Conservation (phyloP, 352 stramenopile species). For the Phytophthora sp. region DNA sequence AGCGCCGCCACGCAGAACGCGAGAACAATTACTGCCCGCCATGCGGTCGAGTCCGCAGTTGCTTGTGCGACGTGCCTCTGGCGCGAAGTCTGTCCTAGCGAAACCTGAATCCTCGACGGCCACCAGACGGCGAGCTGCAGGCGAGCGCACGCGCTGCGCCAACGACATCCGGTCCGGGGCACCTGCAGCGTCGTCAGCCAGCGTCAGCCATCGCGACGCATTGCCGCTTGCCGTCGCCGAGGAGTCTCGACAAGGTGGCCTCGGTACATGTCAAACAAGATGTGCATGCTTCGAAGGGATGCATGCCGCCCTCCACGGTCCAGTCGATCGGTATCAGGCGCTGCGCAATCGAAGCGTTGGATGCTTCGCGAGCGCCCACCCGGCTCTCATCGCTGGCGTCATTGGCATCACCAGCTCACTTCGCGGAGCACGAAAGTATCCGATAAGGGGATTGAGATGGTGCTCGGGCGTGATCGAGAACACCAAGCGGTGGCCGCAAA, state of each 20-base stretch:
- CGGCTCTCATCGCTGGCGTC: constrained; percentile 3
- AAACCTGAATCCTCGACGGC: constrained; percentile 20
- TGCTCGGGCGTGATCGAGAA: too few relatives aligned
- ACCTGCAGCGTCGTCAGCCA: background rate
- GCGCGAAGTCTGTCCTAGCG: constrained; percentile 3
- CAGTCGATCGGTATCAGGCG: constrained; percentile 4
- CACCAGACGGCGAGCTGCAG: constrained; percentile 7
- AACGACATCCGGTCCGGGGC: background rate
- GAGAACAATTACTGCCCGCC: constrained; percentile 17
- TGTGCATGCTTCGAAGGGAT: constrained; percentile 13
- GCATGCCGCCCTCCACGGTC: background rate
- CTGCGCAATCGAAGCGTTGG: constrained; percentile 18
- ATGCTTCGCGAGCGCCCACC: constrained; percentile 5
- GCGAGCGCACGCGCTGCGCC: background rate
- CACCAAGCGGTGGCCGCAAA: background rate
- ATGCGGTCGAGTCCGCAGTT: constrained; percentile 24
- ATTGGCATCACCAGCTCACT: background rate
- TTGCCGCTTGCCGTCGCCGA: background rate
- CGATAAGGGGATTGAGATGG: background rate
- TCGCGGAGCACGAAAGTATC: background rate
- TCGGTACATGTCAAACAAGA: constrained; percentile 3
- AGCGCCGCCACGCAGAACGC: constrained; percentile 2
- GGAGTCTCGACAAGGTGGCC: background rate
- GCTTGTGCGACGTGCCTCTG: constrained; percentile 18
- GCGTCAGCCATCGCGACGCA: background rate